Percentiles rank a stretch among this genome's conserved stretches.
These are phyloP conservation scores for Rubia yunnanensis DNA, from an alignment of 257 asterid genomes.

Conservation along the genomic window DNA sequence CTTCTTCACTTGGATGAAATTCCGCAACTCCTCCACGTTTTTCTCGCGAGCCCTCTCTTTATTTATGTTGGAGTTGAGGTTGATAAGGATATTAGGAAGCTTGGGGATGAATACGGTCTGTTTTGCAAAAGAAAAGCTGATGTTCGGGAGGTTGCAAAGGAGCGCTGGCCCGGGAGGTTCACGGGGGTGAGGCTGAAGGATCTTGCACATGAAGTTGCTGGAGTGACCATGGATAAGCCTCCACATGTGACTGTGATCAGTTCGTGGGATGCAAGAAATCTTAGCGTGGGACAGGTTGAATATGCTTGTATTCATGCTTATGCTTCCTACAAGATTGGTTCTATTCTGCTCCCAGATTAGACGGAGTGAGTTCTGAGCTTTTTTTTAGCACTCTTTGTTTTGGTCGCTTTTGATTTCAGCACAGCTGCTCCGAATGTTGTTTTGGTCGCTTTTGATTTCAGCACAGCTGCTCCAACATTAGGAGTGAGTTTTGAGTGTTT, in stretches of 20 bases:
- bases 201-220: constrained; percentile 3
- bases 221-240: neutral
- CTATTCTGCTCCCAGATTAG: neutral
- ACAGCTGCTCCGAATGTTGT: neutral
- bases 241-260: constrained; percentile 1
- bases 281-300: constrained; percentile 9
- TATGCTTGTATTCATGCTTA: constrained; percentile 16
- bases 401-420: neutral
- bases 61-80: constrained; percentile 26
- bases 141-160: constrained; percentile 21
- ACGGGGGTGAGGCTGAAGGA: constrained; percentile 14
- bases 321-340: constrained; percentile 13
- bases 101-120: constrained; percentile 16
- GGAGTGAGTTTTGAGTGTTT: neutral
- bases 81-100: constrained; percentile 15
- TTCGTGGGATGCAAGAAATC: constrained; percentile 11
- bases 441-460: too few relatives aligned
- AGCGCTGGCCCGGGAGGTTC: constrained; percentile 6
- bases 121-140: constrained; percentile 4
- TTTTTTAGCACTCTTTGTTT: neutral
- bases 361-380: neutral
- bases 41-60: constrained; percentile 1
- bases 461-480: neutral
- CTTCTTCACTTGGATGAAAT: neutral
- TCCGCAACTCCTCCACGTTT: constrained; percentile 9